A percentile compares a stretch with the other conserved stretches of the same genome.
These are phyloP conservation scores for Drechslerella coelobrocha DNA, from an alignment of 2,329 filamentous ascomycete genomes.

Conservation along the genomic window DNA sequence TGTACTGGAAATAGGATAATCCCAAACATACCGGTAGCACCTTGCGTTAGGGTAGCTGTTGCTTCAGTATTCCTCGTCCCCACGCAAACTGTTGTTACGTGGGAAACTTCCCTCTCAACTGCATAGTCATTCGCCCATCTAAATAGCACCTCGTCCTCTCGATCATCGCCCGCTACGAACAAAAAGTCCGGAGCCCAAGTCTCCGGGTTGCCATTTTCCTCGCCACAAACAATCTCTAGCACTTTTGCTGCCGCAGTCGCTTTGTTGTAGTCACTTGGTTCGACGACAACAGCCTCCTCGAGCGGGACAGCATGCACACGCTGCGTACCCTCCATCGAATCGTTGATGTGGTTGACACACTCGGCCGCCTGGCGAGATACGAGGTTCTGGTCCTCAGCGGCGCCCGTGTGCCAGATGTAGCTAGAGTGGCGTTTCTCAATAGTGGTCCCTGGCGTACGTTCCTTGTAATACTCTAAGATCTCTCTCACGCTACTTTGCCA, in stretches of 20 bases:
- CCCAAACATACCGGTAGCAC: constrained; percentile 77
- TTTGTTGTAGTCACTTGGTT: constrained; percentile 87
- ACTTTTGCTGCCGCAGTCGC: constrained; percentile 79
- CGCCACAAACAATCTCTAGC: constrained; percentile 65
- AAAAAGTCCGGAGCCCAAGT: constrained; percentile 74
- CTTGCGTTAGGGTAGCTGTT: constrained; percentile 82
- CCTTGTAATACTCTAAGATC: constrained; percentile 87
- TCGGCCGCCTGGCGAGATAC: constrained; percentile 83
- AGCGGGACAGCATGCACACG: constrained; percentile 82
- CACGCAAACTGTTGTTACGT: constrained; percentile 84
- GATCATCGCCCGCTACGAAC: constrained; percentile 85
- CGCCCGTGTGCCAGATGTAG: constrained; percentile 87
- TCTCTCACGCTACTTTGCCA: constrained; percentile 86
- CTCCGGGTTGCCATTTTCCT: constrained; percentile 58
- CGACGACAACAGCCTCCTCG: constrained; percentile 81
- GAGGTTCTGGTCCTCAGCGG: constrained; percentile 75
- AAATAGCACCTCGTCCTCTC: constrained; percentile 93
- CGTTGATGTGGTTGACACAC: constrained; percentile 93
- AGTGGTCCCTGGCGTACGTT: constrained; percentile 84
- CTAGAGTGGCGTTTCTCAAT: constrained; percentile 93
- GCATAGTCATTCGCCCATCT: constrained; percentile 85
- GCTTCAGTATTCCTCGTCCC: constrained; percentile 89
- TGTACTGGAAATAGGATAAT: constrained; percentile 13
- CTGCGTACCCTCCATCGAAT: constrained; percentile 78
- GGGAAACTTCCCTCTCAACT: constrained; percentile 66